Conservation (phyloP, 805 yeast species). For the Starmerella sp. region DNA sequence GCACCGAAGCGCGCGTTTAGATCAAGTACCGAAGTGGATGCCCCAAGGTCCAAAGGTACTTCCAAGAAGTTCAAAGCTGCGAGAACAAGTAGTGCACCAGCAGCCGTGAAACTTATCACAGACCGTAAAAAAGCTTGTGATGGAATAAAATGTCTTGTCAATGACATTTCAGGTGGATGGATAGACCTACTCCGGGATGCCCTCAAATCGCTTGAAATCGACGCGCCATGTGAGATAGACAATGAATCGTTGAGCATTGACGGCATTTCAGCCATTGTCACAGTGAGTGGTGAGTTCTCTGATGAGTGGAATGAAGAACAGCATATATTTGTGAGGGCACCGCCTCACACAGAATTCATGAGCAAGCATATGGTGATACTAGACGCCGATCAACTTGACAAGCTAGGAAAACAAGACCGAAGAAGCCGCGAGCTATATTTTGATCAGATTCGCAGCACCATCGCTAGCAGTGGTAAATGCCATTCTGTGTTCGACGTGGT, state of each 20-base stretch:
- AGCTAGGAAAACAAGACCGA: not conserved
- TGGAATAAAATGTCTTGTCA: not conserved
- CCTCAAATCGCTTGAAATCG: not conserved
- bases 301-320: conserved; percentile 13
- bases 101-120: conserved; percentile 1
- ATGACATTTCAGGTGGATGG: not conserved
- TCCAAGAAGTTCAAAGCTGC: not conserved
- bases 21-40: not conserved
- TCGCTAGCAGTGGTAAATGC: not conserved
- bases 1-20: not conserved
- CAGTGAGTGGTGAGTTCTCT: conserved; percentile 6
- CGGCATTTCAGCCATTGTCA: conserved; percentile 6
- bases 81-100: not conserved
- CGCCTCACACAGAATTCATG: conserved; percentile 8
- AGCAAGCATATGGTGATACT: conserved; percentile 5
- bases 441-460: not conserved
- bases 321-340: conserved; percentile 4
- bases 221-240: not conserved
- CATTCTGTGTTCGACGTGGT: not conserved
- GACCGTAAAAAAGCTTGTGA: conserved; percentile 10
- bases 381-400: conserved; percentile 3
- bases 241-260: not conserved
- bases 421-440: not conserved
- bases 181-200: not conserved
- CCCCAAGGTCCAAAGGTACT: not conserved